A percentile compares a stretch with the other conserved stretches of the same genome.
phyloP scores from a whole-genome alignment of 1,284 basidiomycete genomes.

The Ceratobasidium sp. region DNA sequence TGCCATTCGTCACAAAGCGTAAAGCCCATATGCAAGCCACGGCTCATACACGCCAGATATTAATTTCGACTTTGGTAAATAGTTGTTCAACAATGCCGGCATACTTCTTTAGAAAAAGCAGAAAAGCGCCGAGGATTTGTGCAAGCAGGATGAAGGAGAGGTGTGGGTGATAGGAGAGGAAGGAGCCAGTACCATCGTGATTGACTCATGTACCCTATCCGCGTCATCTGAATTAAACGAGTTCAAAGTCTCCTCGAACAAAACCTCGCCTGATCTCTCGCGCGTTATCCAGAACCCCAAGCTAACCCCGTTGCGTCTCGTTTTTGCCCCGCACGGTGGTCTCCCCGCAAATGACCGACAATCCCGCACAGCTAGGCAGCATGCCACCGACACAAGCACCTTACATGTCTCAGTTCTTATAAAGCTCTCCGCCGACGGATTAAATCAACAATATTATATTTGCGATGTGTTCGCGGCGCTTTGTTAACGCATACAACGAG shows the following conservation, averaged over 20 bases:
- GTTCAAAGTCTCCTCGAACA: too few species aligned
- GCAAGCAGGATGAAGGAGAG: too few species aligned
- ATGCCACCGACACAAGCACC: too few species aligned
- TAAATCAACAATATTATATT: neutral
- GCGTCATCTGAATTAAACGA: neutral
- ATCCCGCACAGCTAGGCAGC: too few species aligned
- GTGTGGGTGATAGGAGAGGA: too few species aligned
- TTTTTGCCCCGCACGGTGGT: too few species aligned
- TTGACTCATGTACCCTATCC: neutral
- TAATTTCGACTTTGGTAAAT: neutral
- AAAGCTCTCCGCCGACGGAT: neutral
- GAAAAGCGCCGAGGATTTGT: too few species aligned
- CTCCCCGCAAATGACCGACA: too few species aligned
- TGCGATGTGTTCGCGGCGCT: neutral
- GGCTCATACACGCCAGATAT: neutral
- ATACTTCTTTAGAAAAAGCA: too few species aligned
- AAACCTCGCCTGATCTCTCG: too few species aligned
- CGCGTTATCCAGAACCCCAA: too few species aligned
- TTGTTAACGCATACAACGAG: neutral
- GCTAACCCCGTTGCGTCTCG: too few species aligned
- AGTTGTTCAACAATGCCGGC: neutral
- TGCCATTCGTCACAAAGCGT: neutral
- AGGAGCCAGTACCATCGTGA: neutral
- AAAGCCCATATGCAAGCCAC: neutral
- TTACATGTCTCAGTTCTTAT: neutral